Evolutionary conservation across 2,329 filamentous ascomycete genomes (phyloP).

Genomic region (Didymella exigua): DNA sequence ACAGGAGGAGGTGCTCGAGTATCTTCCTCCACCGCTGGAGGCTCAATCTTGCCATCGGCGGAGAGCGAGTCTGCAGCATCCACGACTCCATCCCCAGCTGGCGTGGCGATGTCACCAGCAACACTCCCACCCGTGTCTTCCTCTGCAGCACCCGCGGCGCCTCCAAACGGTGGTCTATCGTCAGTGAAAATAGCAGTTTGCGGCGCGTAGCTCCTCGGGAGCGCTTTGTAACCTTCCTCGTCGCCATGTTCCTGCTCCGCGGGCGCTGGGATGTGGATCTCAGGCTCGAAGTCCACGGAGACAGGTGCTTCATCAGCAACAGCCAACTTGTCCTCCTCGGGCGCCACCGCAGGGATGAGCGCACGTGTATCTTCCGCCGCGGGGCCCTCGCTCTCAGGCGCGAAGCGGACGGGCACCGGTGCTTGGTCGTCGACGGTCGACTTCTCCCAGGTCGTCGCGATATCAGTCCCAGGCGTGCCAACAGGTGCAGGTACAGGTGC

Average conservation of each 20-base stretch:
- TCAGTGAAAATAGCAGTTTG: conserved; percentile 18
- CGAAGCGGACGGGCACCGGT: not conserved
- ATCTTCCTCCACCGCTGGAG: not conserved
- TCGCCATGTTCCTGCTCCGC: not conserved
- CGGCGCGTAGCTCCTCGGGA: conserved; percentile 9
- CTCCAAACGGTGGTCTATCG: conserved; percentile 10
- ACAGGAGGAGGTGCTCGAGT: not conserved
- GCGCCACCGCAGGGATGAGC: not conserved
- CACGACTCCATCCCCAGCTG: not conserved
- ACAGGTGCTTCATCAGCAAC: not conserved
- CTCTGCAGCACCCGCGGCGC: not conserved
- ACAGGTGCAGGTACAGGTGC: not conserved
- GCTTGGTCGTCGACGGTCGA: not conserved
- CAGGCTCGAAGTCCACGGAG: not conserved
- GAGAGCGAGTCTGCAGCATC: not conserved
- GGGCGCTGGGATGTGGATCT: not conserved
- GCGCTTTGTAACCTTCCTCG: not conserved
- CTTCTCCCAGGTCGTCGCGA: too few relatives aligned
- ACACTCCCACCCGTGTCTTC: too few relatives aligned
- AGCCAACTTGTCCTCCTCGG: not conserved
- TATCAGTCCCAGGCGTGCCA: not conserved
- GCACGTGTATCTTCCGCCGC: too few relatives aligned
- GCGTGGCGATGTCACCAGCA: not conserved
- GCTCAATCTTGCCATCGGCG: not conserved
- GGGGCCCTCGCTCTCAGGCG: not conserved